These are phyloP conservation scores for Fistulinella cinereoalba DNA, from an alignment of 1,284 basidiomycete species.

Conservation along the genomic window DNA sequence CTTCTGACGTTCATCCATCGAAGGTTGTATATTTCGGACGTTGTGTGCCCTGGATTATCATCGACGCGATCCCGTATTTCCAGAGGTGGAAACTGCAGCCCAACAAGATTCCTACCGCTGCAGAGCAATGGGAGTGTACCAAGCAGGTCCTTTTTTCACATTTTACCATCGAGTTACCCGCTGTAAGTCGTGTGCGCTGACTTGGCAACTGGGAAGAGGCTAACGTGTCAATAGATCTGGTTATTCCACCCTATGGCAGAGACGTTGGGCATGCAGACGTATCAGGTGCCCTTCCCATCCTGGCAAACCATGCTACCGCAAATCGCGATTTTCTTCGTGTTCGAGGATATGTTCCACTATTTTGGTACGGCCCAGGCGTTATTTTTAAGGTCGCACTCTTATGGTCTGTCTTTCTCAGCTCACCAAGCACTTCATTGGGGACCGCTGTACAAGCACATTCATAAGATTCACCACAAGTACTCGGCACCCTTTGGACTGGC, in stretches of 20 bases:
- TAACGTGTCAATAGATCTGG: conserved; percentile 70
- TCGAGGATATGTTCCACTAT: conserved; percentile 94
- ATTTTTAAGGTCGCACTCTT: neutral
- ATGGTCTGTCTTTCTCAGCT: conserved; percentile 44
- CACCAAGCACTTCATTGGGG: conserved; percentile 92
- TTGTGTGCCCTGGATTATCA: conserved; percentile 92
- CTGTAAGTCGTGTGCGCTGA: conserved; percentile 47
- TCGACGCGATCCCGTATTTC: conserved; percentile 94
- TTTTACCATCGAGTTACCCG: conserved; percentile 93
- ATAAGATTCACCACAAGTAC: conserved; percentile 98
- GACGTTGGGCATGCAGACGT: conserved; percentile 86
- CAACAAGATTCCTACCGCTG: conserved; percentile 73
- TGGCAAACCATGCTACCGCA: conserved; percentile 73
- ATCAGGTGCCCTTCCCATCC: conserved; percentile 88
- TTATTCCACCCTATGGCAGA: conserved; percentile 95
- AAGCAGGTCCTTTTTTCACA: conserved; percentile 94
- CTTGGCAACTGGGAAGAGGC: neutral
- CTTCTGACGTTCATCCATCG: conserved; percentile 1
- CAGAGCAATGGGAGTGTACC: conserved; percentile 95
- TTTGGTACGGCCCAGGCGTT: conserved; percentile 42
- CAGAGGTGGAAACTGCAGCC: conserved; percentile 94
- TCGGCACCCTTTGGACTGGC: conserved; percentile 96
- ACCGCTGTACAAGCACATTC: conserved; percentile 93
- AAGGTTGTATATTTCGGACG: conserved; percentile 97
- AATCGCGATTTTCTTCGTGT: conserved; percentile 89